These are phyloP conservation scores for Mucor lusitanicus DNA, from an alignment of 371 early-diverging fungal genomes.

Conservation along the genomic window DNA sequence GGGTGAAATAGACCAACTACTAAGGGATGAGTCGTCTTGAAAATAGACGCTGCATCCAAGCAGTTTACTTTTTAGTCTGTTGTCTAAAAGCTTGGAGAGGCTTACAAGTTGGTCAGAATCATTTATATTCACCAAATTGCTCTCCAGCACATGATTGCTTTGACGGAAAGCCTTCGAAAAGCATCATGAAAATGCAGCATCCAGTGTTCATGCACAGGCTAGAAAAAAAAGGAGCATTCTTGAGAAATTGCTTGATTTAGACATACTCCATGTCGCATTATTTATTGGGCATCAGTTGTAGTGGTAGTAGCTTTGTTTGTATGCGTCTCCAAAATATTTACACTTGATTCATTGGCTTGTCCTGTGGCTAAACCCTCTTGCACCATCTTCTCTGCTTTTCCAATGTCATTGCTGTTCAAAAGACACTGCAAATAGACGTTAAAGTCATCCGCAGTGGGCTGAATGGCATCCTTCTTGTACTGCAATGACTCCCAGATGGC, in stretches of 20 bases:
- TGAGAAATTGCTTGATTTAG: neutral
- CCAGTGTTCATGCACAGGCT: neutral
- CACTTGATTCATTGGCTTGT: slow-evolving; percentile 15
- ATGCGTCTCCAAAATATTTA: slow-evolving; percentile 9
- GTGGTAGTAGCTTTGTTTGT: neutral
- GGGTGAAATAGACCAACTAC: neutral
- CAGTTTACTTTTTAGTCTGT: neutral
- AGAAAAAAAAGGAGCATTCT: slow-evolving; percentile 3
- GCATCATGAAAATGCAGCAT: neutral
- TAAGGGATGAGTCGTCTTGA: slow-evolving; percentile 5
- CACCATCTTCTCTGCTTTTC: neutral
- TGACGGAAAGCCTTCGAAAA: neutral
- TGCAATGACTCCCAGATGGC: slow-evolving; percentile 17
- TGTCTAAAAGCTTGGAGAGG: neutral
- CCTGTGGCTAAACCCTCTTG: slow-evolving; percentile 9
- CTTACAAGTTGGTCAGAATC: neutral
- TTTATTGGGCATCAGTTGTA: neutral
- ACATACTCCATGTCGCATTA: neutral
- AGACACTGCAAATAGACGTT: slow-evolving; percentile 24
- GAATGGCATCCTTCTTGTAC: neutral
- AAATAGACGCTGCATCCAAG: neutral
- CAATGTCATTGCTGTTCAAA: neutral
- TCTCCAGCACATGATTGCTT: neutral
- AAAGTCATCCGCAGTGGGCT: slow-evolving; percentile 29
- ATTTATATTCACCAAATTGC: neutral